These are phyloP conservation scores for Fusarium goolgardi DNA, from an alignment of 2,329 filamentous ascomycete genomes.

Conservation along the genomic window DNA sequence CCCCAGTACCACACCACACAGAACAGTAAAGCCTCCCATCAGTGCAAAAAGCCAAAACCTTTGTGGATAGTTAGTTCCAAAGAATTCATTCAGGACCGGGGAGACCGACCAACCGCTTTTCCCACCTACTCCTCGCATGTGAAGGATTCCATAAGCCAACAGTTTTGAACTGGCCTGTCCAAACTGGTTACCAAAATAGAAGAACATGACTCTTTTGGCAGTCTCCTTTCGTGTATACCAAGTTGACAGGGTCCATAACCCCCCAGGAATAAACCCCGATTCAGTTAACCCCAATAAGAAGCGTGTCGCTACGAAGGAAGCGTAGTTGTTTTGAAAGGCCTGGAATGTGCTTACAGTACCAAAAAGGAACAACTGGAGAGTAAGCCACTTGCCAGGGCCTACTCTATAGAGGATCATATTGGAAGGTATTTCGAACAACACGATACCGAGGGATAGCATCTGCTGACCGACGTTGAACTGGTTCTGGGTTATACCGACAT, in stretches of 20 bases:
- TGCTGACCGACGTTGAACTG: slow-evolving; percentile 65
- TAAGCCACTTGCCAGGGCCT: slow-evolving; percentile 64
- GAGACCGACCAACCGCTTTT: slow-evolving; percentile 55
- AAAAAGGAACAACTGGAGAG: slow-evolving; percentile 64
- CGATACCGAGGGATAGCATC: slow-evolving; percentile 62
- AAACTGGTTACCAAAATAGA: slow-evolving; percentile 67
- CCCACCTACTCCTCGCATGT: slow-evolving; percentile 59
- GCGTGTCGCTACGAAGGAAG: slow-evolving; percentile 61
- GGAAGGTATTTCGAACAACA: slow-evolving; percentile 57
- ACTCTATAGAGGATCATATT: slow-evolving; percentile 53
- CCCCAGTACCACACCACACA: slow-evolving; percentile 56
- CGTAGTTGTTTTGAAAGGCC: slow-evolving; percentile 61
- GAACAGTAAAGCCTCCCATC: slow-evolving; percentile 65
- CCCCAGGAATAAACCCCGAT: slow-evolving; percentile 66
- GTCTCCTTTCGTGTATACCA: slow-evolving; percentile 67
- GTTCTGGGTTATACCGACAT: slow-evolving; percentile 62
- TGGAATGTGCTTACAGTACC: slow-evolving; percentile 66
- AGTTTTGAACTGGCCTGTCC: slow-evolving; percentile 55
- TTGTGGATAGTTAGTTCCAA: neutral
- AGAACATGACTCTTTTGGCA: slow-evolving; percentile 64
- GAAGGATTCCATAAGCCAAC: slow-evolving; percentile 60
- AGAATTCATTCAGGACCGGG: rapidly evolving
- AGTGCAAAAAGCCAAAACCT: slow-evolving; percentile 67
- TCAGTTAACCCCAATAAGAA: slow-evolving; percentile 66
- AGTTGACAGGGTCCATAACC: slow-evolving; percentile 62